Conservation (phyloP, 306 rosid genomes). For the Mimosa pudica region DNA sequence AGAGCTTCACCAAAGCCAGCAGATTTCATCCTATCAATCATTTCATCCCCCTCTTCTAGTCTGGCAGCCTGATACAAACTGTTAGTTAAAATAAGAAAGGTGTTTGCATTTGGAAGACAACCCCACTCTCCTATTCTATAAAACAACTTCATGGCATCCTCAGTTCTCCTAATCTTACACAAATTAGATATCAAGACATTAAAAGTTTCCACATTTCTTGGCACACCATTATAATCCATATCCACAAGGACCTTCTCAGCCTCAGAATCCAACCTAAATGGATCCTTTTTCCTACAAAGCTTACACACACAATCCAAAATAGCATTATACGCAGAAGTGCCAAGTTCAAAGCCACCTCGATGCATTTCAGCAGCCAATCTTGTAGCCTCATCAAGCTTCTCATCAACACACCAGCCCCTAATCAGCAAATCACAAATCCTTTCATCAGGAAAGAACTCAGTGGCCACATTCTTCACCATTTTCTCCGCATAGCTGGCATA, state of each 20-base stretch:
- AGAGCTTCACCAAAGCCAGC: constrained; percentile 55
- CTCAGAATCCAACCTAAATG: constrained; percentile 65
- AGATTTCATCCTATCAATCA: constrained; percentile 83
- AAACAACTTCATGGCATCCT: constrained; percentile 62
- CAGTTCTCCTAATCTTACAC: constrained; percentile 78
- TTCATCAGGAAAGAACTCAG: constrained; percentile 70
- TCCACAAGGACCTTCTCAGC: constrained; percentile 63
- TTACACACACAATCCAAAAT: constrained; percentile 73
- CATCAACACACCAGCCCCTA: constrained; percentile 69
- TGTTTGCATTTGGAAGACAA: constrained; percentile 50
- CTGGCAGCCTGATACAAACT: constrained; percentile 85
- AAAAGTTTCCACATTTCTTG: constrained; percentile 82
- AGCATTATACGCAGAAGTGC: constrained; percentile 63
- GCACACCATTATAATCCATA: constrained; percentile 69
- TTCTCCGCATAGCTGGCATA: constrained; percentile 70
- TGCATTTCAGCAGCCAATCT: constrained; percentile 82
- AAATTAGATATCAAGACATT: constrained; percentile 68
- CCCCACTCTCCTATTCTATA: constrained; percentile 72
- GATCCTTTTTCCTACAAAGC: constrained; percentile 77
- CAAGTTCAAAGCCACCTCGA: constrained; percentile 80
- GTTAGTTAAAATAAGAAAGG: constrained; percentile 58
- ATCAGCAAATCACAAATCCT: constrained; percentile 61
- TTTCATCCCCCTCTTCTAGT: constrained; percentile 81
- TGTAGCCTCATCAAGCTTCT: constrained; percentile 68
- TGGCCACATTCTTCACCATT: constrained; percentile 70